Conservation (phyloP, 768 basidiomycete genomes). For the Suillus ampliporus region DNA sequence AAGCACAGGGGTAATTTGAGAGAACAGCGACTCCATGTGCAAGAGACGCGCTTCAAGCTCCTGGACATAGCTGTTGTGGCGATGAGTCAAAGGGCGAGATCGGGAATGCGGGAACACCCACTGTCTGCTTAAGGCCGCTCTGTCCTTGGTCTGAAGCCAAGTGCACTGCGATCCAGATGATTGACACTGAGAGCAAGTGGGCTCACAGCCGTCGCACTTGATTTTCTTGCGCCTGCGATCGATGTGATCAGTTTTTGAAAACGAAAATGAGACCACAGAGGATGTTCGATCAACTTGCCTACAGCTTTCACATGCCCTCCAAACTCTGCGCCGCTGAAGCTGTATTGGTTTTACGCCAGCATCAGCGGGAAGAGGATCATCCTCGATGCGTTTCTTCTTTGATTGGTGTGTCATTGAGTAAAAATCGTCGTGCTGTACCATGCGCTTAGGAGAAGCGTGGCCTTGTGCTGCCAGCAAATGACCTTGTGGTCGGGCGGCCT, state of each 20-base stretch:
- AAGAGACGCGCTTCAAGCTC: constrained; percentile 87
- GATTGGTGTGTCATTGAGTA: constrained; percentile 57
- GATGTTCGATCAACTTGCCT: constrained; percentile 53
- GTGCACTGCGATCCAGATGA: constrained; percentile 79
- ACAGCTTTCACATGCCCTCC: constrained; percentile 91
- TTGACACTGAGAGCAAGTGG: constrained; percentile 82
- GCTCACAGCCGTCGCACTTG: constrained; percentile 89
- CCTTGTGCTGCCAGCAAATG: constrained; percentile 25
- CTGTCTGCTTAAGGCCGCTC: constrained; percentile 90
- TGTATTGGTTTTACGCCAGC: constrained; percentile 72
- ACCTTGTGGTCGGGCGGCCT: constrained; percentile 24
- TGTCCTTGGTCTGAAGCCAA: constrained; percentile 91
- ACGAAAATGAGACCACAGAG: constrained; percentile 15
- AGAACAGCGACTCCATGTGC: constrained; percentile 88
- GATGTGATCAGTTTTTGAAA: constrained; percentile 25
- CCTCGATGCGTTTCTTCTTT: constrained; percentile 82
- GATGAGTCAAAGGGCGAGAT: constrained; percentile 24
- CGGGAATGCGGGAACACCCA: constrained; percentile 44
- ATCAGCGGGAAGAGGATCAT: constrained; percentile 55
- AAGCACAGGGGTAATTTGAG: constrained; percentile 79
- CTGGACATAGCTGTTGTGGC: constrained; percentile 75
- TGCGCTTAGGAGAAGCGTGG: constrained; percentile 25
- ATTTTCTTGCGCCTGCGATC: constrained; percentile 83
- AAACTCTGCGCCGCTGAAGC: constrained; percentile 79
- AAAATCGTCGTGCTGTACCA: constrained; percentile 48